Conservation (phyloP, 169 alveolate species). For the Babesia sp. region DNA sequence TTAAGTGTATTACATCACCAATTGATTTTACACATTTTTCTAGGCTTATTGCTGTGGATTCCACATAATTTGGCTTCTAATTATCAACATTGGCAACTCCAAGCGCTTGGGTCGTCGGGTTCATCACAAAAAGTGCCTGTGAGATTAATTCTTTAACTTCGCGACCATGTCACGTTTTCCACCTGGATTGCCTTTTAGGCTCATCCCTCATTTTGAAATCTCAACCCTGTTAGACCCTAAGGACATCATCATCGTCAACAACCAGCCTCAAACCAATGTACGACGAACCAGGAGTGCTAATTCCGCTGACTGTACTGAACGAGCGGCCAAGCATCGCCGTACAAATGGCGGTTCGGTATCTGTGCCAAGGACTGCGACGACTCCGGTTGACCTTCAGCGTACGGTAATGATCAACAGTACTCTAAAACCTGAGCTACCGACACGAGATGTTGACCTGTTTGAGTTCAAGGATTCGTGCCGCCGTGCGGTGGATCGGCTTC, state of each 20-base stretch:
- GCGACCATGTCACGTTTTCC: slow-evolving; percentile 3
- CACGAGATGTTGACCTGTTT: slow-evolving; percentile 10
- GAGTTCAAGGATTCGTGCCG: slow-evolving; percentile 9
- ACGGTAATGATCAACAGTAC: not conserved
- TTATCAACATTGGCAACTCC: not conserved
- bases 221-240: slow-evolving; percentile 3
- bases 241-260: slow-evolving; percentile 6
- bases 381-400: not conserved
- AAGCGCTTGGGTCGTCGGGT: not conserved
- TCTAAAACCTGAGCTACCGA: slow-evolving; percentile 13
- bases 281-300: not conserved
- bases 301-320: not conserved
- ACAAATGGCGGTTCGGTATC: slow-evolving; percentile 1
- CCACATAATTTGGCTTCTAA: not conserved
- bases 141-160: not conserved
- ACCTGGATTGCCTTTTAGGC: slow-evolving; percentile 2
- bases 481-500: slow-evolving; percentile 6
- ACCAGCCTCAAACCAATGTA: not conserved
- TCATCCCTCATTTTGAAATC: slow-evolving; percentile 22
- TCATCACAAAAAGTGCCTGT: not conserved
- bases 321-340: slow-evolving; percentile 11
- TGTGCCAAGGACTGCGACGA: not conserved
- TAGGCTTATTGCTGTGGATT: not conserved
- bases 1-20: not conserved
- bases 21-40: not conserved